Evolutionary conservation across 495 filamentous ascomycete species (phyloP).

Genomic region (Aspergillus baeticus): DNA sequence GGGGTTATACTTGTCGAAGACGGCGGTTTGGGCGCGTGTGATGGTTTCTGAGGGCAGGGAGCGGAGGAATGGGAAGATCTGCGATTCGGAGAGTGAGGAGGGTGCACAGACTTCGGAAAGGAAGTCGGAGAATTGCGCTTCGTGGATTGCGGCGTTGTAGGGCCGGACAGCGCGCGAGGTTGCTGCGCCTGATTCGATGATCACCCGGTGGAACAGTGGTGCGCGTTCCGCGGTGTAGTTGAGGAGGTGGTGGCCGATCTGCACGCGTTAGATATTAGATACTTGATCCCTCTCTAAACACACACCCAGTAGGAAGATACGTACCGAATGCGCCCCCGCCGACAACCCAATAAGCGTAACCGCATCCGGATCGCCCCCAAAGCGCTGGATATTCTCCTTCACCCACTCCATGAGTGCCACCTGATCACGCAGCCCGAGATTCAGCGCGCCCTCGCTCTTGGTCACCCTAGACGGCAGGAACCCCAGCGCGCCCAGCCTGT

Average conservation of each 20-base stretch:
- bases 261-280: not conserved
- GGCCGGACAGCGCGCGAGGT: conserved; percentile 60
- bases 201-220: conserved; percentile 58
- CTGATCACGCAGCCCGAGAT: conserved; percentile 65
- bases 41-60: conserved; percentile 44
- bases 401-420: conserved; percentile 59
- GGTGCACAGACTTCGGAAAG: conserved; percentile 38
- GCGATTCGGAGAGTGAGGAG: conserved; percentile 34
- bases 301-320: conserved; percentile 9
- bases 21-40: conserved; percentile 43
- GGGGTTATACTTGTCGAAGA: conserved; percentile 53
- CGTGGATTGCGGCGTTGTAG: conserved; percentile 55
- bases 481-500: conserved; percentile 59
- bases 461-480: conserved; percentile 55
- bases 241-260: conserved; percentile 67
- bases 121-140: conserved; percentile 60
- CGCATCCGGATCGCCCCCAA: conserved; percentile 62
- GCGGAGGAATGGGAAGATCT: conserved; percentile 53
- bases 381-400: conserved; percentile 52
- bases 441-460: conserved; percentile 54
- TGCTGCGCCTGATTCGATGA: conserved; percentile 63
- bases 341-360: conserved; percentile 64
- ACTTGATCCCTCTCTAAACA: too few species aligned
- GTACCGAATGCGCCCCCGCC: conserved; percentile 61
- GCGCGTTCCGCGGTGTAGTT: conserved; percentile 34